A percentile compares a stretch with the other conserved stretches of the same genome.
Conservation (phyloP, 164 flowering plant genomes). For the Aristolochia contorta region DNA sequence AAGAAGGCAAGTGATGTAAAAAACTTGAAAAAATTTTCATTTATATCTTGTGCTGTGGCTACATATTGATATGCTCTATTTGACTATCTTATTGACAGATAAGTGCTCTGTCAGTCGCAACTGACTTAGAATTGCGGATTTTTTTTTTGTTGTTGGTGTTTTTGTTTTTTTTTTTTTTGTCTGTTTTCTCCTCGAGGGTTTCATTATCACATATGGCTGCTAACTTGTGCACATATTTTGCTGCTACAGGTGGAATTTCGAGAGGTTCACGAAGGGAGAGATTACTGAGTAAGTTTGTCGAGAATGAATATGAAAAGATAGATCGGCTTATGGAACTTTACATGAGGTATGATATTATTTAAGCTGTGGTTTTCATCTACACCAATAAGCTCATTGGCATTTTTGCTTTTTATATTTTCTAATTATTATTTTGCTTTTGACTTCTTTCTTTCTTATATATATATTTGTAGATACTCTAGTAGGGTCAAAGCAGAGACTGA, state of each 20-base stretch:
- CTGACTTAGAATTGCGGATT: background rate
- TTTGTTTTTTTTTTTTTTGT: no score
- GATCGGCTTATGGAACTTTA: slow-evolving; percentile 96
- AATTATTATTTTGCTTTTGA: no score
- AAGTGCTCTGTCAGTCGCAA: no score
- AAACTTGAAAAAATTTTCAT: background rate
- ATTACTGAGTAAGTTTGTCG: slow-evolving; percentile 85
- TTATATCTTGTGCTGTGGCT: no score
- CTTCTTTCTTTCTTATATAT: background rate
- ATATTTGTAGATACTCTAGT: slow-evolving; percentile 59
- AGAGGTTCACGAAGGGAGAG: slow-evolving; percentile 94
- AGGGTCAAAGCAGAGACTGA: slow-evolving; percentile 79
- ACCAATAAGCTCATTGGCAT: background rate
- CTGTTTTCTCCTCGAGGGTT: background rate
- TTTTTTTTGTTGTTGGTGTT: background rate
- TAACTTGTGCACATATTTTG: background rate
- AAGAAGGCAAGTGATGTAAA: slow-evolving; percentile 45
- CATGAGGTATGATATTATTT: slow-evolving; percentile 46
- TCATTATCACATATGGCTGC: background rate
- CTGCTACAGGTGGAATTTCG: slow-evolving; percentile 57
- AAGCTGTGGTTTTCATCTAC: background rate
- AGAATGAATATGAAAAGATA: slow-evolving; percentile 91
- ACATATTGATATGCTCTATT: no score
- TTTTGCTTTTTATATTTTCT: no score
- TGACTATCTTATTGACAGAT: no score